Conservation (phyloP, 768 basidiomycete species). For the Panaeolus papilionaceus region DNA sequence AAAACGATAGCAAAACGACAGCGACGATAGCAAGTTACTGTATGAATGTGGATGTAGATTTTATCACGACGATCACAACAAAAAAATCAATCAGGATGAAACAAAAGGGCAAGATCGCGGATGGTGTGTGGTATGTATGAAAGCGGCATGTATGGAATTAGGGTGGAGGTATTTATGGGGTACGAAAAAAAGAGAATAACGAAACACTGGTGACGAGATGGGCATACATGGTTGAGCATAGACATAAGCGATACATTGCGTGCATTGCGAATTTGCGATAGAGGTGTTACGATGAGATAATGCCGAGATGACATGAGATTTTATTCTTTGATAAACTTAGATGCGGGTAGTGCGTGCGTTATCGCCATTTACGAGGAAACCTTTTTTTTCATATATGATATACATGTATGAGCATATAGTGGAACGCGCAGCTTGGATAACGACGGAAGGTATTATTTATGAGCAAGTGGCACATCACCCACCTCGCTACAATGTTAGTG, state of each 20-base stretch:
- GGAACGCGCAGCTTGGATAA: too few relatives aligned
- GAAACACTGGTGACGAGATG: background rate
- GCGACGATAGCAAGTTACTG: conserved; percentile 1
- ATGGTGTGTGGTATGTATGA: background rate
- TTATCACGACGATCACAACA: background rate
- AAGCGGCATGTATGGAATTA: conserved; percentile 5
- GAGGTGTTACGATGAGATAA: background rate
- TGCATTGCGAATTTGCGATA: background rate
- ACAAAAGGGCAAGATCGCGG: background rate
- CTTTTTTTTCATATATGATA: too few relatives aligned
- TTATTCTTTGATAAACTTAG: conserved; percentile 20
- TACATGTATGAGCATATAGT: too few relatives aligned
- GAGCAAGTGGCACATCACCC: too few relatives aligned
- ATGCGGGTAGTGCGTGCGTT: conserved; percentile 44
- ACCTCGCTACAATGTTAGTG: too few relatives aligned
- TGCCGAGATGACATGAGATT: background rate
- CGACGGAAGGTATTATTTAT: too few relatives aligned
- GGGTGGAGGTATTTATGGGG: background rate
- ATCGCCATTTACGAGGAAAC: too few relatives aligned
- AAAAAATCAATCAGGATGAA: background rate
- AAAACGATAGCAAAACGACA: conserved; percentile 1
- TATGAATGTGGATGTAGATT: background rate
- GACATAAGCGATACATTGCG: conserved; percentile 11
- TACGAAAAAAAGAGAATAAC: background rate
- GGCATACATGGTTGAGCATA: conserved; percentile 9